phyloP scores from a whole-genome alignment of 2,329 filamentous ascomycete genomes.

The Aquanectria penicillioides region DNA sequence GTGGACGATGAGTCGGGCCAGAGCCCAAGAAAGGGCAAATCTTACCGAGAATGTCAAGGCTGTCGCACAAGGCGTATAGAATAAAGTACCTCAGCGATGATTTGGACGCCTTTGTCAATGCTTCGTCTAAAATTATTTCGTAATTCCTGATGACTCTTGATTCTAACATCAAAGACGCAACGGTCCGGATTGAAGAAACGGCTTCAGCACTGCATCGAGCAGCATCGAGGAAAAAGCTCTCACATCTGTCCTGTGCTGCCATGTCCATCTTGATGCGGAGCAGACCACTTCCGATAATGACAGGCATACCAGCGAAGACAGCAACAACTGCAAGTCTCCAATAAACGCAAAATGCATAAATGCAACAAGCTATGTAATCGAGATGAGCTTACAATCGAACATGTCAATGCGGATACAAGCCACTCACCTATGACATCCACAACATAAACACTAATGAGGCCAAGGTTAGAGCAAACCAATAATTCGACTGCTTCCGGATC shows the following conservation, averaged over 20 bases:
- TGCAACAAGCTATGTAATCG: no score
- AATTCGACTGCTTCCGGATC: slow-evolving; percentile 41
- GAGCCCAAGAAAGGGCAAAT: no score
- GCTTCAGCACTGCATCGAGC: slow-evolving; percentile 53
- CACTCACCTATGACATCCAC: no score
- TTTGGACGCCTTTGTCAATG: slow-evolving; percentile 31
- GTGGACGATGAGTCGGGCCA: no score
- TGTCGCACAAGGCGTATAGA: slow-evolving; percentile 26
- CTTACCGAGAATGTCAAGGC: neutral
- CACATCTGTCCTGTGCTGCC: slow-evolving; percentile 45
- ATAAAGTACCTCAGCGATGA: slow-evolving; percentile 40
- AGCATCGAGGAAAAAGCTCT: slow-evolving; percentile 44
- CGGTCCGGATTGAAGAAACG: slow-evolving; percentile 47
- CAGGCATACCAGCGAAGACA: slow-evolving; percentile 50
- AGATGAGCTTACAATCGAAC: no score
- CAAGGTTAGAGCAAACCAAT: slow-evolving; percentile 20
- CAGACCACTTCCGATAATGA: slow-evolving; percentile 45
- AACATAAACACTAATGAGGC: no score
- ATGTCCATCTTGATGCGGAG: slow-evolving; percentile 49
- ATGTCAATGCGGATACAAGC: no score
- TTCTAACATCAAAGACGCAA: slow-evolving; percentile 52
- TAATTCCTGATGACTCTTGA: slow-evolving; percentile 40
- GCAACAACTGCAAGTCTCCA: slow-evolving; percentile 60
- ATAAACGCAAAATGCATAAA: slow-evolving; percentile 53
- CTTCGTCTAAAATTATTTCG: slow-evolving; percentile 36